Percentiles rank a stretch among this genome's conserved stretches.
phyloP scores from a whole-genome alignment of 2,329 filamentous ascomycete genomes.

The Nemania sp. region DNA sequence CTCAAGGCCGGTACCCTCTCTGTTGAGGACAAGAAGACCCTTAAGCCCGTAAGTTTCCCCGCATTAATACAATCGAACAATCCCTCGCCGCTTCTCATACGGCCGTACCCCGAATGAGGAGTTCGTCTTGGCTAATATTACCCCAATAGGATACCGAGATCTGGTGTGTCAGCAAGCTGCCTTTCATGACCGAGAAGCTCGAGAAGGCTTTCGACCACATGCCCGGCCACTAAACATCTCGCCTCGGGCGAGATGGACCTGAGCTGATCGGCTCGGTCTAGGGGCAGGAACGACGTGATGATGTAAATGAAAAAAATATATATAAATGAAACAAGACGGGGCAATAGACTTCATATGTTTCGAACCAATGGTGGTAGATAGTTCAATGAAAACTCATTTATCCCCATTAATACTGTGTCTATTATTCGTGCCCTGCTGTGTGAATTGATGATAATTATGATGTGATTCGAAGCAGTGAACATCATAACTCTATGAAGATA shows the following conservation, averaged over 20 bases:
- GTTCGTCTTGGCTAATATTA: constrained; percentile 24
- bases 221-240: constrained; percentile 55
- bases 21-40: constrained; percentile 72
- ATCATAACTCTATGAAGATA: background rate
- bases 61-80: background rate
- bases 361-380: constrained; percentile 32
- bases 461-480: background rate
- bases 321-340: constrained; percentile 32
- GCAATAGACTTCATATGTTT: constrained; percentile 35
- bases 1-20: constrained; percentile 75
- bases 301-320: constrained; percentile 18
- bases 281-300: constrained; percentile 24
- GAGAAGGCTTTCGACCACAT: constrained; percentile 73
- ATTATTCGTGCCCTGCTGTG: background rate
- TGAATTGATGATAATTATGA: constrained; percentile 2
- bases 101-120: background rate
- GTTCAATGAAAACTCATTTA: constrained; percentile 35
- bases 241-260: constrained; percentile 1
- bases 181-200: constrained; percentile 75
- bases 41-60: constrained; percentile 68
- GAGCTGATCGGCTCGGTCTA: background rate
- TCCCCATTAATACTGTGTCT: background rate
- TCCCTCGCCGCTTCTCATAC: background rate
- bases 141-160: constrained; percentile 70
- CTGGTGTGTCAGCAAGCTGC: constrained; percentile 76